Base-by-base conservation (phyloP, 179 eudicot species). In the Carnegiea gigantea region DNA sequence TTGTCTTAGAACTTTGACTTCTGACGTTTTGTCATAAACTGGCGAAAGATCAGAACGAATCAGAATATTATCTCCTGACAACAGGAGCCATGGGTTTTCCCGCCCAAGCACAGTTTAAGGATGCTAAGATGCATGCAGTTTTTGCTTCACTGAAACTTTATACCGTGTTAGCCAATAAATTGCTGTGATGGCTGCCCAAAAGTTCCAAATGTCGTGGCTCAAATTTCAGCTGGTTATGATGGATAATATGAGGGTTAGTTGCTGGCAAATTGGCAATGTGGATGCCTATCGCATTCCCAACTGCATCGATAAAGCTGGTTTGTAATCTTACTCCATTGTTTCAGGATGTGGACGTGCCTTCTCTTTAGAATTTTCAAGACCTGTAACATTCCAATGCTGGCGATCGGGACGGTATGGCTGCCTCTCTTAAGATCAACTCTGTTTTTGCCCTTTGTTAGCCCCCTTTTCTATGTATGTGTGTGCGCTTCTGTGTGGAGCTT, bases 341-440 rank as follows among this genome's bases (percentile, higher is more conserved):
- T 62, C 80, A 94, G 99, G 99, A 73, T 92, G 83, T 96, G 97
- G 98, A 96, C 99, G 77, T 96, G 99, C 90, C 68, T 92, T 77
- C 93, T 92, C 77, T 96, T 96, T 86, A 90, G 95, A 81, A 84
- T 94, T 77, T 87, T 96, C 65, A 90, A 91, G 88, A 92, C 78
- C 82, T 96, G 99, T 54, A 96, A 90, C 89, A 82, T 96, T 83
- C 98, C 99, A 46, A 90, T 94, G 95, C 91, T 96, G 84, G 98
- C 90, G 40, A 79, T 93, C 83, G 99, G 91, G 72, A 91, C 98
- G 91, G 99, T 94, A 92, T 13, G 62, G 72, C 23, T 40, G 24
- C 43, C 24, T 83, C 48, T 46, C 78, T 21, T 30, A 75, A 26
- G 28, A 62, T 23, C 33, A n/a, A 26, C 26, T 9, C 17, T 70